Evolutionary conservation across 164 flowering plant species (phyloP).

Genomic region (Buxus sempervirens): DNA sequence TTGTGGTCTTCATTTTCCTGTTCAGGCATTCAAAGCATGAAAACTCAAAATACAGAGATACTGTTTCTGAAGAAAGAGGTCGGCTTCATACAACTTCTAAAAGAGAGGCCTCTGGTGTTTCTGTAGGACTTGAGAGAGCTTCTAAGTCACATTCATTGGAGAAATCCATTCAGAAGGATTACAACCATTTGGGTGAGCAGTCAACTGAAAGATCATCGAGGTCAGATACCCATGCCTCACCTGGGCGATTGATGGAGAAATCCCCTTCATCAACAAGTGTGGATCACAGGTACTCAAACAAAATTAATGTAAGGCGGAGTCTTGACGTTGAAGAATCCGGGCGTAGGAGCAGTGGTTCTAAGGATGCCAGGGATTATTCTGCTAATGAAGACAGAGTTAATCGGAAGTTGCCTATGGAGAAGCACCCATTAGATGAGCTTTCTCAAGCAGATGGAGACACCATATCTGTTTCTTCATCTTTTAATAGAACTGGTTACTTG

Average conservation of each 20-base stretch:
- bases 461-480: slow-evolving; percentile 42
- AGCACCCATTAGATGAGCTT: slow-evolving; percentile 37
- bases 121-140: slow-evolving; percentile 15
- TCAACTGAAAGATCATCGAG: slow-evolving; percentile 38
- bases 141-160: slow-evolving; percentile 21
- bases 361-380: slow-evolving; percentile 47
- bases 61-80: slow-evolving; percentile 27
- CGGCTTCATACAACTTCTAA: slow-evolving; percentile 10
- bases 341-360: slow-evolving; percentile 44
- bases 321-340: slow-evolving; percentile 68
- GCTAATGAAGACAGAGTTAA: slow-evolving; percentile 44
- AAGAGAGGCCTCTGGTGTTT: slow-evolving; percentile 18
- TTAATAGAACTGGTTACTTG: slow-evolving; percentile 28
- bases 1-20: not conserved
- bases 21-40: slow-evolving; percentile 27
- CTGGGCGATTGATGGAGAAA: slow-evolving; percentile 49
- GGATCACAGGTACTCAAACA: slow-evolving; percentile 47
- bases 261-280: slow-evolving; percentile 64
- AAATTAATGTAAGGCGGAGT: slow-evolving; percentile 40
- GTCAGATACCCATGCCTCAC: slow-evolving; percentile 37
- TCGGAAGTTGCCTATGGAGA: slow-evolving; percentile 43
- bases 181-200: slow-evolving; percentile 23
- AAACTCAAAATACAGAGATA: slow-evolving; percentile 27
- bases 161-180: slow-evolving; percentile 30
- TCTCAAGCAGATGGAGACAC: slow-evolving; percentile 45